Conservation (phyloP, 108 stramenopile species). For the Cafeteria roenbergensis region DNA sequence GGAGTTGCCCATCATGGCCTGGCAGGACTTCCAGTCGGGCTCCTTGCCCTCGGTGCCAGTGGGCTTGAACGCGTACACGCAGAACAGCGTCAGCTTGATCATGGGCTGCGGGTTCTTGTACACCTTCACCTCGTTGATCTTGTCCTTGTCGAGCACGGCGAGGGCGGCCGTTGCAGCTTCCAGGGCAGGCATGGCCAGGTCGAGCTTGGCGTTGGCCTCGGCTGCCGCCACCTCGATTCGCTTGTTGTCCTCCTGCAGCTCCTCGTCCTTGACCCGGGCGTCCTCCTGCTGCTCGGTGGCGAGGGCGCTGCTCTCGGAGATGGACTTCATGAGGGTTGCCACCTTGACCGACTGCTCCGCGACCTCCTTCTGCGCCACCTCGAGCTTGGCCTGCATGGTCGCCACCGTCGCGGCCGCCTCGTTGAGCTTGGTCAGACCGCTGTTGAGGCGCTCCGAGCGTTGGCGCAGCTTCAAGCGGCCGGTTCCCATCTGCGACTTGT, state of each 20-base stretch:
- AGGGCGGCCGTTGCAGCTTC: constrained; percentile 51
- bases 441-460: constrained; percentile 40
- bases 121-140: constrained; percentile 49
- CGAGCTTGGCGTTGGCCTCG: constrained; percentile 47
- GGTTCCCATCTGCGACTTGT: constrained; percentile 16
- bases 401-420: constrained; percentile 53
- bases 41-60: constrained; percentile 47
- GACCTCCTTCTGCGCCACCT: constrained; percentile 30
- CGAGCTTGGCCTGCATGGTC: constrained; percentile 34
- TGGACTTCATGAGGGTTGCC: constrained; percentile 39
- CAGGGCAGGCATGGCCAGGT: constrained; percentile 51
- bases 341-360: constrained; percentile 36
- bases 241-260: constrained; percentile 28
- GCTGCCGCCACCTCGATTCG: constrained; percentile 38
- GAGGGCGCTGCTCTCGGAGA: constrained; percentile 38
- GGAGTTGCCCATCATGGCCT: constrained; percentile 48
- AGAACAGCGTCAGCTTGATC: constrained; percentile 28
- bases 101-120: constrained; percentile 44
- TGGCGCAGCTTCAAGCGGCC: constrained; percentile 24
- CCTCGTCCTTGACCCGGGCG: constrained; percentile 40
- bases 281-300: constrained; percentile 44
- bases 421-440: constrained; percentile 48
- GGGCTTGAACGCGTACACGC: constrained; percentile 34
- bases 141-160: constrained; percentile 49
- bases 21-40: constrained; percentile 43